phyloP scores from a whole-genome alignment of 768 basidiomycete species.

The Boletus huronensis region DNA sequence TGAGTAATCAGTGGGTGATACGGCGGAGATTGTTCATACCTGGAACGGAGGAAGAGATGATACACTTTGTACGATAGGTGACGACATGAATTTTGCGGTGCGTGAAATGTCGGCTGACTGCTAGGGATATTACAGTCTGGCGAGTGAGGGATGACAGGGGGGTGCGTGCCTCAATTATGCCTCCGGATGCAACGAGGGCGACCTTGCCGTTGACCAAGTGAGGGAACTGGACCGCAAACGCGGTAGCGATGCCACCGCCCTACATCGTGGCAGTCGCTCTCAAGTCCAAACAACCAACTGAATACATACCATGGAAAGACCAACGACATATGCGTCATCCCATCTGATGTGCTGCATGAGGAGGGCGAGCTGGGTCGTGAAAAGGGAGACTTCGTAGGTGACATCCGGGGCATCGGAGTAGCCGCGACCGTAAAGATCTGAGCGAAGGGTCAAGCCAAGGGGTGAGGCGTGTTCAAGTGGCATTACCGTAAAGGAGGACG shows the following conservation, averaged over 20 bases:
- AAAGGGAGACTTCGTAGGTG: slow-evolving; percentile 61
- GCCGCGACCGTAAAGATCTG: slow-evolving; percentile 79
- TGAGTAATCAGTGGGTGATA: not conserved
- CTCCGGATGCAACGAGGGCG: slow-evolving; percentile 64
- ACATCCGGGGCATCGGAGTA: slow-evolving; percentile 78
- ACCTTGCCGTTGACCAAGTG: slow-evolving; percentile 63
- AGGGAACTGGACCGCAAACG: slow-evolving; percentile 71
- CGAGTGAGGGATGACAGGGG: not conserved
- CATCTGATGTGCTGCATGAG: slow-evolving; percentile 77
- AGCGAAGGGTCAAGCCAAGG: not conserved
- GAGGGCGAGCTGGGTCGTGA: slow-evolving; percentile 76
- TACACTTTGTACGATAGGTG: slow-evolving; percentile 65
- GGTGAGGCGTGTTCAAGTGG: not conserved
- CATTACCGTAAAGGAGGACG: slow-evolving; percentile 69
- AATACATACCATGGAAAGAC: slow-evolving; percentile 66
- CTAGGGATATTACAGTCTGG: not conserved
- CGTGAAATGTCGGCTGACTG: slow-evolving; percentile 66
- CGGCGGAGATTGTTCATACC: slow-evolving; percentile 35
- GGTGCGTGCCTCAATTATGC: slow-evolving; percentile 57
- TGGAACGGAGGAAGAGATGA: slow-evolving; percentile 60
- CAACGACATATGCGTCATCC: slow-evolving; percentile 61
- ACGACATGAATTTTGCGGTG: slow-evolving; percentile 75
- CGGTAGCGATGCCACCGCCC: slow-evolving; percentile 73
- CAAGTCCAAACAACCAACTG: not conserved
- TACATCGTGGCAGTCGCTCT: slow-evolving; percentile 28